Percentiles rank a stretch among this genome's conserved stretches.
These are phyloP conservation scores for Heliamphora exappendiculata DNA, from an alignment of 148 eudicot species.

Conservation along the genomic window DNA sequence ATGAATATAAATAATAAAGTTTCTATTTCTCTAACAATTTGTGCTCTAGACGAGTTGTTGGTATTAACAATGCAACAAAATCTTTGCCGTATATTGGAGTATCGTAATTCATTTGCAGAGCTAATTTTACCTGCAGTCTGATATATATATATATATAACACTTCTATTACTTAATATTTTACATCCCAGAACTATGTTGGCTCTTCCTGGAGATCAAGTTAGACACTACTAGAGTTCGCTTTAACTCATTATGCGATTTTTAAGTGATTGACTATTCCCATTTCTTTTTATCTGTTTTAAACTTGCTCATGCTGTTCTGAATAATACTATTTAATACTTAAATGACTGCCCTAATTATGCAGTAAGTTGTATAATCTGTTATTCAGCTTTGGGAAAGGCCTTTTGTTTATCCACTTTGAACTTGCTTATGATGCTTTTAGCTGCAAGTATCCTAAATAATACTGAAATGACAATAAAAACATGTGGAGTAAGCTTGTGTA, in stretches of 20 bases:
- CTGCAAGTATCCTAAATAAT: background rate
- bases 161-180: background rate
- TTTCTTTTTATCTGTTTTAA: background rate
- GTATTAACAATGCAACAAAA: too few relatives aligned
- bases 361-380: background rate
- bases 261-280: background rate
- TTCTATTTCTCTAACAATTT: too few relatives aligned
- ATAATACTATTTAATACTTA: background rate
- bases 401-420: background rate
- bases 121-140: background rate
- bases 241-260: background rate
- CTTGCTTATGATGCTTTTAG: background rate
- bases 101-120: background rate
- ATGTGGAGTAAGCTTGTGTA: slow-evolving; percentile 11
- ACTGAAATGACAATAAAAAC: background rate
- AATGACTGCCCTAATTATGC: background rate
- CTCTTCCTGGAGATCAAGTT: background rate
- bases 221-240: background rate
- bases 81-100: too few relatives aligned
- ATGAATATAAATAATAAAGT: too few relatives aligned
- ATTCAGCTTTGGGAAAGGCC: background rate
- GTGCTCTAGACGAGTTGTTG: too few relatives aligned
- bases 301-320: background rate
- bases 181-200: background rate
- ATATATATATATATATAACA: background rate